These are phyloP conservation scores for Forsythia viridissima DNA, from an alignment of 257 asterid species.

Conservation along the genomic window DNA sequence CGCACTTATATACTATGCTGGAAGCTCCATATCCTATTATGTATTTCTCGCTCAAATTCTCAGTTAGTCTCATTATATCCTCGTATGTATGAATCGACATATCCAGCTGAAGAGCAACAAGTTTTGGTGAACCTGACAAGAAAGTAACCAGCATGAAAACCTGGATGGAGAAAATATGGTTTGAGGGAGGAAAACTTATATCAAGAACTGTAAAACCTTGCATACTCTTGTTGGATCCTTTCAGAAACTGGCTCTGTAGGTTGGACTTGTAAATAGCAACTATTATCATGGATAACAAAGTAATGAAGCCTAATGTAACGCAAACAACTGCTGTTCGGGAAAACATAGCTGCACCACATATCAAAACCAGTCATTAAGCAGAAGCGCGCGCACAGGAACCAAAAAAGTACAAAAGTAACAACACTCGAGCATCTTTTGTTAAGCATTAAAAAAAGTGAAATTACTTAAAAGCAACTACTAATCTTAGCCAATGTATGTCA, in stretches of 20 bases:
- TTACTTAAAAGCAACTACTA: background rate
- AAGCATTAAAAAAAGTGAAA: background rate
- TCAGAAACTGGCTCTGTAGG: conserved; percentile 45
- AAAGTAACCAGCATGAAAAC: background rate
- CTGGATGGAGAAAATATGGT: background rate
- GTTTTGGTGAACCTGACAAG: conserved; percentile 62
- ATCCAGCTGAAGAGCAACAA: conserved; percentile 91
- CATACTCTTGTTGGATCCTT: conserved; percentile 46
- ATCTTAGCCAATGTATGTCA: background rate
- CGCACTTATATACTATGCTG: conserved; percentile 87
- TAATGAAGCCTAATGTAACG: conserved; percentile 61
- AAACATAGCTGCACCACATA: conserved; percentile 51
- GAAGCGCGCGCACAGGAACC: background rate
- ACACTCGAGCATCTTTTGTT: too few species aligned
- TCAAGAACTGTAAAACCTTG: conserved; percentile 40
- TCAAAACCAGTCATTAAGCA: background rate
- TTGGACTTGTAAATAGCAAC: conserved; percentile 82
- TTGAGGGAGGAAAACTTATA: background rate
- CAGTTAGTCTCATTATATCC: conserved; percentile 89
- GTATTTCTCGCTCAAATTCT: conserved; percentile 81
- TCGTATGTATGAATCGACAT: conserved; percentile 93
- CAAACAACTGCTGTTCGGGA: conserved; percentile 70
- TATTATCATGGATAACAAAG: conserved; percentile 64
- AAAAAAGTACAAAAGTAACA: background rate
- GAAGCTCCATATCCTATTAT: conserved; percentile 94